Evolutionary conservation across 345 rosid genomes (phyloP).

Genomic region (Trapa incisa): DNA sequence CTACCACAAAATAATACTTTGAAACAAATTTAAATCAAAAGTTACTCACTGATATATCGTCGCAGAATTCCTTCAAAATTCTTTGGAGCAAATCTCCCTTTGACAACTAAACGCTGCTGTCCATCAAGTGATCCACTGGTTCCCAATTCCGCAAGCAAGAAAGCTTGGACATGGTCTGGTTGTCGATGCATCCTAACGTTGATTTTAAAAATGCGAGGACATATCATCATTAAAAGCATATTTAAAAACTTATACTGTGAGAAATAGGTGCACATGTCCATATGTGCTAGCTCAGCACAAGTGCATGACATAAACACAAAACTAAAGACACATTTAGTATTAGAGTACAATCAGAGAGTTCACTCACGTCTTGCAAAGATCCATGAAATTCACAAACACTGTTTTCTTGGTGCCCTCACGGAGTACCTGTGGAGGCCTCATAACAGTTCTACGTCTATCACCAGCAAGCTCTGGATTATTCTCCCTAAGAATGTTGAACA

Average conservation of each 20-base stretch:
- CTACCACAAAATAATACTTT: not conserved
- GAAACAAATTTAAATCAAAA: not conserved
- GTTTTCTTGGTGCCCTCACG: constrained; percentile 99
- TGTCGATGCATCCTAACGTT: constrained; percentile 75
- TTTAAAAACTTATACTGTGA: not conserved
- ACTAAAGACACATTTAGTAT: no score
- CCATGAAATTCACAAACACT: constrained; percentile 88
- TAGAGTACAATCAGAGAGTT: not conserved
- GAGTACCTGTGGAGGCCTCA: constrained; percentile 97
- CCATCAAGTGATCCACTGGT: constrained; percentile 96
- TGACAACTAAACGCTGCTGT: constrained; percentile 78
- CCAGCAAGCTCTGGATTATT: constrained; percentile 92
- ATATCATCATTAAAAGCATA: not conserved
- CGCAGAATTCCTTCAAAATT: constrained; percentile 80
- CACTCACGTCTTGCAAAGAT: constrained; percentile 78
- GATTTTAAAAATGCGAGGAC: not conserved
- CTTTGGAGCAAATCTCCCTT: constrained; percentile 89
- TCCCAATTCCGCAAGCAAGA: constrained; percentile 88
- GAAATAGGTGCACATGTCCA: not conserved
- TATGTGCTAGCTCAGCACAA: no score
- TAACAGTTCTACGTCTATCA: constrained; percentile 92
- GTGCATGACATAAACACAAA: no score
- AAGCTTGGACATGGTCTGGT: constrained; percentile 87
- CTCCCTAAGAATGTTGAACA: constrained; percentile 81
- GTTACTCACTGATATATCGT: constrained; percentile 73